Conservation (phyloP, 257 asterid genomes). For the Buddleja alternifolia region DNA sequence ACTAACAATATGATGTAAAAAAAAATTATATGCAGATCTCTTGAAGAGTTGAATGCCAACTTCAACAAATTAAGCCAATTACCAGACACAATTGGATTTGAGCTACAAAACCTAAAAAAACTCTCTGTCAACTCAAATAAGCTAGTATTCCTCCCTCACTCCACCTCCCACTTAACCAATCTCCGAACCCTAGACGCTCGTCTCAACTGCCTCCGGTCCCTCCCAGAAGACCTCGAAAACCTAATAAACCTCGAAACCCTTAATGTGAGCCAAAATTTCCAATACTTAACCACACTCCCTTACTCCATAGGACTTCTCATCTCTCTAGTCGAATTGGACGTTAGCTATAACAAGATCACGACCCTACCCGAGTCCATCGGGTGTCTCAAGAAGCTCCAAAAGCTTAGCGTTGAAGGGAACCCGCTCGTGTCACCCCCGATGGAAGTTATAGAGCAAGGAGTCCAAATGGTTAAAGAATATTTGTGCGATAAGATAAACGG, state of each 20-base stretch:
- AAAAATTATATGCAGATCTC: slow-evolving; percentile 60
- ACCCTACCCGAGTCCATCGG: slow-evolving; percentile 73
- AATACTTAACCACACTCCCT: slow-evolving; percentile 61
- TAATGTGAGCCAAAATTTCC: slow-evolving; percentile 86
- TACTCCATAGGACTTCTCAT: slow-evolving; percentile 83
- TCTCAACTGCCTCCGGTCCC: slow-evolving; percentile 75
- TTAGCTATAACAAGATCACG: slow-evolving; percentile 76
- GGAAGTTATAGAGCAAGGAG: slow-evolving; percentile 69
- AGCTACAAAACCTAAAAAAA: slow-evolving; percentile 65
- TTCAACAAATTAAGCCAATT: slow-evolving; percentile 73
- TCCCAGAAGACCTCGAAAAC: slow-evolving; percentile 87
- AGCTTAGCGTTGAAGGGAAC: slow-evolving; percentile 80
- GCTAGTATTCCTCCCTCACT: slow-evolving; percentile 64
- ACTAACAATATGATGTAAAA: not conserved
- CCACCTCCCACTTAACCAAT: slow-evolving; percentile 80
- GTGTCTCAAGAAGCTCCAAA: slow-evolving; percentile 74
- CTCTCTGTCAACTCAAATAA: slow-evolving; percentile 80
- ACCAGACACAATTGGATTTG: slow-evolving; percentile 85
- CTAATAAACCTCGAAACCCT: slow-evolving; percentile 71
- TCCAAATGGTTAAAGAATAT: slow-evolving; percentile 57
- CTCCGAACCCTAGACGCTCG: slow-evolving; percentile 79
- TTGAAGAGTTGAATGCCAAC: slow-evolving; percentile 79
- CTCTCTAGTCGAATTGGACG: slow-evolving; percentile 74
- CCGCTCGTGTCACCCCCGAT: slow-evolving; percentile 70
- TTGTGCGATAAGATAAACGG: slow-evolving; percentile 72